A percentile compares a stretch with the other conserved stretches of the same genome.
Conservation (phyloP, 106 monocot species). For the Dendrobium huoshanense region DNA sequence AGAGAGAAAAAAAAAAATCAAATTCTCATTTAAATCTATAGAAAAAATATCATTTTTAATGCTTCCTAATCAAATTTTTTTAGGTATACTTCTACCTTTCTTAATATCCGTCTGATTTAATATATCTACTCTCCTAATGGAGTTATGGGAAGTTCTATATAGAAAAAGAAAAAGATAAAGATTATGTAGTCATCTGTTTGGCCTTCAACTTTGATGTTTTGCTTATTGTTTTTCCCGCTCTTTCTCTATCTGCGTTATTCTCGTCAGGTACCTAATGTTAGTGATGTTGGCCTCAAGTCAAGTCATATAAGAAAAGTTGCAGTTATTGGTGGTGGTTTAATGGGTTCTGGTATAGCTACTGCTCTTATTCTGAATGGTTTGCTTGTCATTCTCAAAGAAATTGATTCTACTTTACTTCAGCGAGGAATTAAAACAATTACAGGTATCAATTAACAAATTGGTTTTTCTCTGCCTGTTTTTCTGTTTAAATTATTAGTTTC, state of each 20-base stretch:
- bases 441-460: constrained; percentile 25
- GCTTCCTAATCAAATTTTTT: no score
- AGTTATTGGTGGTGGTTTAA: constrained; percentile 84
- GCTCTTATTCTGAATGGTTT: constrained; percentile 53
- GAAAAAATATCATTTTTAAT: no score
- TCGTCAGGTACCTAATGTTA: constrained; percentile 60
- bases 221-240: no score
- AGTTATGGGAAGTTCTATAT: no score
- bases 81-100: no score
- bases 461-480: not conserved
- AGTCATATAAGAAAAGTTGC: constrained; percentile 64
- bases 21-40: no score
- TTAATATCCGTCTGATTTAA: no score
- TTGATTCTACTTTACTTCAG: constrained; percentile 53
- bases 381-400: constrained; percentile 74
- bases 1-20: no score
- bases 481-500: not conserved
- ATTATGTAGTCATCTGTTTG: no score
- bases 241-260: constrained; percentile 2
- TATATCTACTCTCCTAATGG: no score
- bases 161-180: no score
- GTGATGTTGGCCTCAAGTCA: constrained; percentile 66
- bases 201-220: not conserved
- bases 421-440: constrained; percentile 52
- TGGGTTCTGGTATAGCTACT: constrained; percentile 94